Base-by-base conservation (phyloP, 352 stramenopile genomes). In the Achlya hypogyna region DNA sequence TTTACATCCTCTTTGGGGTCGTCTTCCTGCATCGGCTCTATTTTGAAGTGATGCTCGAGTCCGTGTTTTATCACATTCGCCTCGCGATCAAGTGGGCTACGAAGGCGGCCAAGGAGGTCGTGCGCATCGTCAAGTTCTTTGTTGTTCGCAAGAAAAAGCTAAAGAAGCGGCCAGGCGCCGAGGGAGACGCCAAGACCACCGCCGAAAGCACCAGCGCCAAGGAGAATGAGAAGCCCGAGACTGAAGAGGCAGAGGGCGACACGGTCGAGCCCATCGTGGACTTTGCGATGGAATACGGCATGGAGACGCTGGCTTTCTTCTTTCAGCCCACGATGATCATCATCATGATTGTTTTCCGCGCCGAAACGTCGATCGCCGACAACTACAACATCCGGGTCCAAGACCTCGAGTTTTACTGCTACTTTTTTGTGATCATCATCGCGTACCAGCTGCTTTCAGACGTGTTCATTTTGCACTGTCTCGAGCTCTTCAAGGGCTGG, bases 401-500 rank as follows among this genome's bases (percentile, higher is more conserved):
- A 64, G 96, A 99, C 71, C 98, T 99, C 93, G 86, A 98, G 71
- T 98, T 98, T 63, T 99, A 98, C 75, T 70, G 98, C 2, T 91
- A 89, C 70, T 98, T 98, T 71, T 93, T 89, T 20, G 71, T 98
- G 14, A 90, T 98, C 43, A 97, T 98, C 45, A 87, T 98, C 35
- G 76, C 90, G 34, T 98, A 98, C 71, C 91, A 98, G 78, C 78
- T 98, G 20, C 78, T 97, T 28, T 79, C 81, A 6, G 96, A 99
- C 70, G 84, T 98, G 5, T 97, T 99, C 69, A 87, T 98, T 35
- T 86, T 98, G 31, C 93, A 97, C 69, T 81, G 93, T 4, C 81
- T 98, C n/a, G 96, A 99, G 77, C 85, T 98, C 22, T 98, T 98
- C 70, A 90, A 98, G 67, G 95, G 95, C 38, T 99, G 96, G 96